Conservation (phyloP, 202 grass and related monocot species). For the Panicum hallii region DNA sequence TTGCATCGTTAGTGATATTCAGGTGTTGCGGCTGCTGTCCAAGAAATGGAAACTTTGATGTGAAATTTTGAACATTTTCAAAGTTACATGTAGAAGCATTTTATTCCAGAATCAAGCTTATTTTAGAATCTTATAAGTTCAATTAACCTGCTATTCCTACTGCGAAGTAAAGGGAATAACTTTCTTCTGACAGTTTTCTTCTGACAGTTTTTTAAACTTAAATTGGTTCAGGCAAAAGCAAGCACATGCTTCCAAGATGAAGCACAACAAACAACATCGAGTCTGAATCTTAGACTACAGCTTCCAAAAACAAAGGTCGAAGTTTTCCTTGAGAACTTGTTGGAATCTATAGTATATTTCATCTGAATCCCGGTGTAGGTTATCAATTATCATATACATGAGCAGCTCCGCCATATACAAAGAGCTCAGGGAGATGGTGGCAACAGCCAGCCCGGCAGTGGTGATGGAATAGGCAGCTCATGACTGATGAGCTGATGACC, state of each 20-base stretch:
- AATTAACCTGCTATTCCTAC: background rate
- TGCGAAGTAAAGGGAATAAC: background rate
- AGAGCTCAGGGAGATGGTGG: background rate
- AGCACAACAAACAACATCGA: background rate
- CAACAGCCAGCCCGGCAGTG: background rate
- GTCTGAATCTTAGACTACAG: background rate
- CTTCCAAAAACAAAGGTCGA: background rate
- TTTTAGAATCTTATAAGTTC: background rate
- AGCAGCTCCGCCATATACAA: slow-evolving; percentile 32
- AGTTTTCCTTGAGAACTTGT: background rate
- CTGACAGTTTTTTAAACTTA: background rate
- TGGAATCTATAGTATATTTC: slow-evolving; percentile 34
- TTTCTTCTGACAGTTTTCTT: background rate
- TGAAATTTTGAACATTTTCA: background rate
- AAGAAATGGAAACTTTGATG: background rate
- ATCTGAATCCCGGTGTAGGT: slow-evolving; percentile 14
- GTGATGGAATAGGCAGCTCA: slow-evolving; percentile 20
- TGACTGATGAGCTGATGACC: background rate
- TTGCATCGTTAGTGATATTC: background rate
- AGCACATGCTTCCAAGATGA: background rate
- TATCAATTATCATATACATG: slow-evolving; percentile 42
- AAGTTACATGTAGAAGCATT: background rate
- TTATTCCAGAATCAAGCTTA: background rate
- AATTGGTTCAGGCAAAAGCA: background rate
- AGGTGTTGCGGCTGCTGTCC: background rate